phyloP scores from a whole-genome alignment of 441 rosid genomes.

The Erodium texanum region DNA sequence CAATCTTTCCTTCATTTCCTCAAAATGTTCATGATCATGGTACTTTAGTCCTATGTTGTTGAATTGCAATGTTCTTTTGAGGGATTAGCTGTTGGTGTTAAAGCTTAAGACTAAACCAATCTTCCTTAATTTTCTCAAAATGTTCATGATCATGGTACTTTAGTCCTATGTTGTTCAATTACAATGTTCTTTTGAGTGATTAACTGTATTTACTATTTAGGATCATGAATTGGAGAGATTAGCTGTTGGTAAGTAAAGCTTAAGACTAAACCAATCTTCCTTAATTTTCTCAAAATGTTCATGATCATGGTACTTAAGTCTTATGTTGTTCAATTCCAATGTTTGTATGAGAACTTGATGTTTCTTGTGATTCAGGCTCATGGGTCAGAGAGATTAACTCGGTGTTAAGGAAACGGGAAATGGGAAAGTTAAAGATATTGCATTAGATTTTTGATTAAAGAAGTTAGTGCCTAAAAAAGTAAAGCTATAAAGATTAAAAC shows the following conservation, averaged over 20 bases:
- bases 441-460: conserved; percentile 11
- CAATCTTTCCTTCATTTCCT: no score
- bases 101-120: no score
- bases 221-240: no score
- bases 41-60: no score
- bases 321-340: background rate
- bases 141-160: background rate
- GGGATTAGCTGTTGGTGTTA: no score
- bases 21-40: no score
- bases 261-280: background rate
- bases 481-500: conserved; percentile 26
- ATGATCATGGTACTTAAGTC: background rate
- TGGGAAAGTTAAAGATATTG: conserved; percentile 19
- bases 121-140: no score
- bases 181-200: no score
- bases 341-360: background rate
- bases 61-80: no score
- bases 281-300: background rate
- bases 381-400: background rate
- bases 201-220: no score
- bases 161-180: background rate
- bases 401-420: background rate
- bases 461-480: conserved; percentile 16
- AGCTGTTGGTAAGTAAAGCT: background rate
- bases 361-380: no score